Base-by-base conservation (phyloP, 495 filamentous ascomycete genomes). In the Gamarada debralockiae region DNA sequence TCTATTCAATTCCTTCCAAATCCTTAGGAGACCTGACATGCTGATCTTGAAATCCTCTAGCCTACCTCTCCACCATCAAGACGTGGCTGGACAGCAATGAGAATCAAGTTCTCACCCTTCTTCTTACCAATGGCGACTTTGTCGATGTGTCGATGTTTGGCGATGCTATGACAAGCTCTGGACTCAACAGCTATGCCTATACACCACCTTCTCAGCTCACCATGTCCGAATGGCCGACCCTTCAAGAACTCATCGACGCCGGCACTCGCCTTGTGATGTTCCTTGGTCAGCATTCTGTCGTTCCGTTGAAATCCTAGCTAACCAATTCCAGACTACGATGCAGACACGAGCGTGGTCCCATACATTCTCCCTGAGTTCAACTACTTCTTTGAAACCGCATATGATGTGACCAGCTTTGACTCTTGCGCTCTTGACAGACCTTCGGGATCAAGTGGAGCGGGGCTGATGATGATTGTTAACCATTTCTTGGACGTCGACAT, bases 401-500 rank as follows among this genome's bases (percentile, higher is more conserved):
- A 86, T 69, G 85, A 89, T 52, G 83, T 84, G 10, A 73, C 72
- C 21, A 72, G 81, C 49, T 87, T 88, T 64, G 17, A 87, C 52
- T 70, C 72, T 45, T 92, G 88, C 63, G 70, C 63, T 1, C 77
- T 87, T 21, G 75, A 90, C 52, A 79, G 88, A 1, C 88, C 88
- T 14, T 84, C 89, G 0, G 74, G 76, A 4, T 65, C 92, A 50
- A 59, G 59, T 23, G 56, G 64, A 5, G 62, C 74, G 5, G 72
- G 77, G 4, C 73, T 86, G 43, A 75, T 96, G 74, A 95, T 95
- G 54, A 83, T 96, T 70, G 88, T 89, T 52, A 97, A 97, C 59
- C 92, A 97, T 66, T 96, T 96, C 64, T 70, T 96, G 21, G 95
- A 95, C 64, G 69, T 84, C 39, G 77, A 90, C 57, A 70, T 95